Evolutionary conservation across 176 grass and related monocot species (phyloP), one percentile per base, ranked within the genome.

Genomic region (Otatea glauca): DNA sequence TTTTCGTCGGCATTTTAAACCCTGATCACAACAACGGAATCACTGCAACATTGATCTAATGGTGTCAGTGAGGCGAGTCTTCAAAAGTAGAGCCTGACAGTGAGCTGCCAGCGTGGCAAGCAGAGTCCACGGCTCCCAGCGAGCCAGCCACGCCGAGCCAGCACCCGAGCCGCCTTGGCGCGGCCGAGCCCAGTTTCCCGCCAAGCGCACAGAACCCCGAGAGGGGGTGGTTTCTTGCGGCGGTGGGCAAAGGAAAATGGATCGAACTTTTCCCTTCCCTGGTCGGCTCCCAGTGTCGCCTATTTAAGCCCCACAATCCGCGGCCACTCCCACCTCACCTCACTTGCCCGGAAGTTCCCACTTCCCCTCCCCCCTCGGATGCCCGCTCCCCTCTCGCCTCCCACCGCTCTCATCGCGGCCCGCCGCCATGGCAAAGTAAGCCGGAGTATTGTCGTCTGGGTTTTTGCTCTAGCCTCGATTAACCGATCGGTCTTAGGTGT

Each of bases 351-450:
- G 34, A 55, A 69, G 29, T n/a, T 74, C 8, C 55, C 38, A 18
- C 1, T 18, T 10, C 15, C 20, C 20, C 3, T 5, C 9, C 16
- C 25, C 20, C 54, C 24, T 81, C 53, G 83, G 78, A 35, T 82
- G 64, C 88, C 34, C 53, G 16, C 17, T 49, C 42, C 54, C 39
- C 24, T 27, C 16, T 17, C 43, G 72, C 49, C 29, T 17, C 60
- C 42, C 23, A 10, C 29, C 18, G 12, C 69, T 11, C 25, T 44
- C 43, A 11, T 10, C 35, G 44, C n/a, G 4, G 73, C 43, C 51
- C 32, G 18, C 5, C 11, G 39, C 38, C 73, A 90, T 90, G 88
- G 88, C 51, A 9, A 47, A 13, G 88, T 90, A 78, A 86, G 83
- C 21, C 15, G 37, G 6, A 24, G 78, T 10, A 20, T 50, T 38